Base-by-base conservation (phyloP, 2,329 filamentous ascomycete species). In the Colletotrichum salicis region DNA sequence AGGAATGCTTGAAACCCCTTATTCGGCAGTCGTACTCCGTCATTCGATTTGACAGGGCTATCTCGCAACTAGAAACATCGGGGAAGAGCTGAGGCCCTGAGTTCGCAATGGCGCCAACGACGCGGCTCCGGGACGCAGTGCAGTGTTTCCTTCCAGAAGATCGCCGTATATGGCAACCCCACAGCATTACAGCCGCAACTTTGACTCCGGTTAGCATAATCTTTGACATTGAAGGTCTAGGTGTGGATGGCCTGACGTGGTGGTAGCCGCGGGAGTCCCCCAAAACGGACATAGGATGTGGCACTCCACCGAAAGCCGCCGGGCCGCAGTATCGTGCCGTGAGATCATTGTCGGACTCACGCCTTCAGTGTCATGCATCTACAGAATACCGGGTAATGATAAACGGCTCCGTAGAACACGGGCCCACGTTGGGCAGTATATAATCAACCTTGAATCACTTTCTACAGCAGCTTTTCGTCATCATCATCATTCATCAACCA, bases 1-100 rank as follows among this genome's bases (percentile, higher is more conserved):
- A 60, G 33, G n/a, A n/a, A 11, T 27, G 24, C 19, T 62, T 66
- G 62, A 70, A 70, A 70, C 61, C 8, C 60, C 27, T 66, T 55
- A 29, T 66, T 65, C 62, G 55, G 45, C 6, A 48, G 1, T 27
- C 29, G 19, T 5, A 35, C n/a, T 27, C 27, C 60, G 8, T 8
- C 7, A 19, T 41, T 19, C 29, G 4, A 41, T n/a, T 35, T 55
- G 24, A 24, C 33, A 54, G 45, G n/a, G 15, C 3, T 12, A 12
- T 24, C 22, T 65, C 24, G 54, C 5, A 29, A 45, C 29, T 13
- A 15, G 55, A 65, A 65, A 70, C 31, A 65, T 54, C 24, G 19
- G 41, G n/a, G 55, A 58, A 51, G 58, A 60, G 55, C 62, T 35
- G 22, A 54, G 55, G 33, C 45, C 61, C 19, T 56, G n/a, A 13